Conservation (phyloP, 2,329 filamentous ascomycete genomes). For the Penicillium griseofulvum region DNA sequence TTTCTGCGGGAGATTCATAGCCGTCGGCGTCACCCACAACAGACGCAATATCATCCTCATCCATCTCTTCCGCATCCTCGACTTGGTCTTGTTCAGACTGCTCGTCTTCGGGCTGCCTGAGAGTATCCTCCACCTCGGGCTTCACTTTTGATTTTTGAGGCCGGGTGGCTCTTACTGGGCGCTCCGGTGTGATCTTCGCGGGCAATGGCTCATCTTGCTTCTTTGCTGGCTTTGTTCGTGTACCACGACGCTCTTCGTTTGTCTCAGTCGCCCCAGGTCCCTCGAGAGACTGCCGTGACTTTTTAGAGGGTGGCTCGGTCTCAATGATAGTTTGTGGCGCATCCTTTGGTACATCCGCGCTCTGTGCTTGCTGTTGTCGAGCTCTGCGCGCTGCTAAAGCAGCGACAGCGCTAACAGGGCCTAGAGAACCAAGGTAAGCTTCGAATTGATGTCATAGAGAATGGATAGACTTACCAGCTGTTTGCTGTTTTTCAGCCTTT, state of each 20-base stretch:
- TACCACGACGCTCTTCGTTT: constrained; percentile 12
- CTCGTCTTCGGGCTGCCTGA: constrained; percentile 4
- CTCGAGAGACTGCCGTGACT: constrained; percentile 30
- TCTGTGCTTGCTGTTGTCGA: constrained; percentile 35
- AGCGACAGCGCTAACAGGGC: constrained; percentile 43
- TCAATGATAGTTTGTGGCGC: constrained; percentile 16
- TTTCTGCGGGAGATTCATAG: constrained; percentile 33
- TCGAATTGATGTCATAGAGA: constrained; percentile 9
- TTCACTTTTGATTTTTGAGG: constrained; percentile 5
- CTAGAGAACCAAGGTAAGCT: constrained; percentile 18
- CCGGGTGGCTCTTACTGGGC: constrained; percentile 2
- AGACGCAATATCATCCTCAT: constrained; percentile 24
- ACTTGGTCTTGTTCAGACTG: constrained; percentile 18
- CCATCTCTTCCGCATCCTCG: constrained; percentile 20
- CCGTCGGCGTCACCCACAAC: constrained; percentile 28
- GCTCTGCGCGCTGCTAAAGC: constrained; percentile 45
- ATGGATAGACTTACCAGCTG: constrained; percentile 27
- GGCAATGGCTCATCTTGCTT: constrained; percentile 17
- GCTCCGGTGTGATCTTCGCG: constrained; percentile 10
- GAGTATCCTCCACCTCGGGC: not conserved
- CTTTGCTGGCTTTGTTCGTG: constrained; percentile 22
- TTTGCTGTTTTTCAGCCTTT: constrained; percentile 39
- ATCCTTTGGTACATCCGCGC: constrained; percentile 18
- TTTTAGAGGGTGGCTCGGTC: constrained; percentile 38
- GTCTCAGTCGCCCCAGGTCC: constrained; percentile 13